A percentile compares a stretch with the other conserved stretches of the same genome.
phyloP scores from a whole-genome alignment of 2,329 filamentous ascomycete species.

The Colletotrichum gloeosporioides region DNA sequence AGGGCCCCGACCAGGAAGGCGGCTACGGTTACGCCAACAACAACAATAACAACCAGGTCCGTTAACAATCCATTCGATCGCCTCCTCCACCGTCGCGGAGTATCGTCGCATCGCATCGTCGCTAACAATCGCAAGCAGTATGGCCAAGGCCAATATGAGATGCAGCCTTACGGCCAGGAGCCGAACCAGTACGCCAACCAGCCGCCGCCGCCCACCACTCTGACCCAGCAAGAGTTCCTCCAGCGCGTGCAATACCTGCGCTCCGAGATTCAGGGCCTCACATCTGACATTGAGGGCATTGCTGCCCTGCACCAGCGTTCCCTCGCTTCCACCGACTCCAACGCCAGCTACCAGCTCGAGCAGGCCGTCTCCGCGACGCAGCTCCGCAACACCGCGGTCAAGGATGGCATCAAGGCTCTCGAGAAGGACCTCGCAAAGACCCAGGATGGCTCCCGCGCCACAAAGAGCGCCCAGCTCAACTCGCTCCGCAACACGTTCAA shows the following conservation, averaged over 20 bases:
- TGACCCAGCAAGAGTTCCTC: conserved; percentile 73
- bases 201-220: conserved; percentile 28
- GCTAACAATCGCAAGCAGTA: conserved; percentile 18
- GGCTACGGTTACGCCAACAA: conserved; percentile 45
- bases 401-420: conserved; percentile 78
- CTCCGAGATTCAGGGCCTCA: conserved; percentile 70
- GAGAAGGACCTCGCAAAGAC: conserved; percentile 74
- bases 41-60: conserved; percentile 39
- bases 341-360: conserved; percentile 65
- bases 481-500: conserved; percentile 76
- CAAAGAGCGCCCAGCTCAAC: conserved; percentile 74
- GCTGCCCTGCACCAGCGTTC: conserved; percentile 74
- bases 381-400: conserved; percentile 75
- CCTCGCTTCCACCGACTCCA: conserved; percentile 67
- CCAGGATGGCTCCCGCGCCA: conserved; percentile 60
- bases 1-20: conserved; percentile 52
- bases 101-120: neutral
- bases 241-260: conserved; percentile 70
- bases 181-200: conserved; percentile 25
- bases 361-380: conserved; percentile 73
- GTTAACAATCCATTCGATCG: conserved; percentile 23
- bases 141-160: conserved; percentile 54
- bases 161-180: conserved; percentile 55
- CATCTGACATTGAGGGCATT: conserved; percentile 71
- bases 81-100: neutral